A percentile compares a stretch with the other conserved stretches of the same genome.
Conservation (phyloP, 176 grass and related monocot genomes). For the Aechmea fasciata region DNA sequence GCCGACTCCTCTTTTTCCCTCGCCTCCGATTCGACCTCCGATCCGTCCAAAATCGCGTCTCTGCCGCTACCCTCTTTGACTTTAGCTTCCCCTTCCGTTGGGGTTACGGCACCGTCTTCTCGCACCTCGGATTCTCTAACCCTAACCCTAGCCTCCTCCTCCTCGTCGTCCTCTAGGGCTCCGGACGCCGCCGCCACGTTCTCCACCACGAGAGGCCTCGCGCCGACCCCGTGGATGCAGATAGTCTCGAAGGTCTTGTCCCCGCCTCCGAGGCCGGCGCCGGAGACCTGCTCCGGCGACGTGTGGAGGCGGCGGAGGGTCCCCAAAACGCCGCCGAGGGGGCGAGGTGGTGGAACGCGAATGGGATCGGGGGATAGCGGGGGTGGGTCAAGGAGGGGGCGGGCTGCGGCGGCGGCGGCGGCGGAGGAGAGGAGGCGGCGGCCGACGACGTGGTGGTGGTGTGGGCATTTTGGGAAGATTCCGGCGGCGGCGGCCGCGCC, state of each 20-base stretch:
- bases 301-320: not conserved
- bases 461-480: conserved; percentile 20
- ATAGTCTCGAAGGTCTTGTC: conserved; percentile 11
- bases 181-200: conserved; percentile 1
- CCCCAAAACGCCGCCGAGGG: conserved; percentile 5
- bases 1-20: conserved; percentile 54
- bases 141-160: not conserved
- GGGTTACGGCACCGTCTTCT: not conserved
- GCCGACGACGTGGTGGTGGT: conserved; percentile 24
- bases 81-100: conserved; percentile 14
- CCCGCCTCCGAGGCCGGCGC: not conserved
- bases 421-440: conserved; percentile 19
- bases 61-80: conserved; percentile 16
- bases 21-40: conserved; percentile 18
- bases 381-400: not conserved
- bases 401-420: conserved; percentile 10
- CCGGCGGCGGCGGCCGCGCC: conserved; percentile 36
- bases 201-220: conserved; percentile 10
- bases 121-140: not conserved
- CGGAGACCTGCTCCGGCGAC: not conserved
- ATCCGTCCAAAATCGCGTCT: conserved; percentile 19
- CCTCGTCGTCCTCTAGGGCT: not conserved
- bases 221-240: conserved; percentile 13
- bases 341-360: not conserved
- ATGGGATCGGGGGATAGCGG: conserved; percentile 19